phyloP scores from a whole-genome alignment of 805 yeast genomes.

The Cyberlindnera maclurae region DNA sequence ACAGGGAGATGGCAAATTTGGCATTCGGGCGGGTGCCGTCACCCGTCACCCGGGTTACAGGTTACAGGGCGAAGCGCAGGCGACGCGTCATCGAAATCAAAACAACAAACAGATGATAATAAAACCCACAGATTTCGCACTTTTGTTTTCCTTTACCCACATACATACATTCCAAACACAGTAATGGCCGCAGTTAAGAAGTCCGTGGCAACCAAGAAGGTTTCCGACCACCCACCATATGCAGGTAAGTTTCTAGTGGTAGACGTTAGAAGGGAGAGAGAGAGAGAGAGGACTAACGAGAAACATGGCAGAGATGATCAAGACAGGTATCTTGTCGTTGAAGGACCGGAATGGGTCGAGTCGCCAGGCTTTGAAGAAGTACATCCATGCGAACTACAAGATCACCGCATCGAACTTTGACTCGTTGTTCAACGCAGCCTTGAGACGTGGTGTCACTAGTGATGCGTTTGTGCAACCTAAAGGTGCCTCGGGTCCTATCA shows the following conservation, averaged over 20 bases:
- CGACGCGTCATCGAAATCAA: not conserved
- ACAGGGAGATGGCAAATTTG: too few relatives aligned
- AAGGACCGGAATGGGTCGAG: conserved; percentile 79
- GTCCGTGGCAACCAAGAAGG: conserved; percentile 18
- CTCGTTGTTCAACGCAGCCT: conserved; percentile 65
- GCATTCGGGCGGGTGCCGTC: too few relatives aligned
- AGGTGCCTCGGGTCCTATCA: conserved; percentile 85
- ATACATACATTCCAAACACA: conserved; percentile 3
- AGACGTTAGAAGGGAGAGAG: not conserved
- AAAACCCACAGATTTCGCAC: not conserved
- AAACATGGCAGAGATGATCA: conserved; percentile 23
- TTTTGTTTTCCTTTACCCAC: not conserved
- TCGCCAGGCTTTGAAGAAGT: conserved; percentile 85
- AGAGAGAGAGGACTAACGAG: conserved; percentile 8
- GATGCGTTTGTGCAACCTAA: conserved; percentile 79
- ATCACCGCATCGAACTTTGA: conserved; percentile 62
- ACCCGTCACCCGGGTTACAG: too few relatives aligned
- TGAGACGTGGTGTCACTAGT: conserved; percentile 73
- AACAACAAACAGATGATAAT: not conserved
- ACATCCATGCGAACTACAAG: conserved; percentile 57
- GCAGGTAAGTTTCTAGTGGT: conserved; percentile 20
- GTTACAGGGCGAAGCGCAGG: too few relatives aligned
- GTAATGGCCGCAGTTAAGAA: conserved; percentile 15
- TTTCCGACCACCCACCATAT: conserved; percentile 23
- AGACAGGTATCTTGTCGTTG: conserved; percentile 58